Base-by-base conservation (phyloP, 768 basidiomycete species). In the Omphalotus guepiniiformis region DNA sequence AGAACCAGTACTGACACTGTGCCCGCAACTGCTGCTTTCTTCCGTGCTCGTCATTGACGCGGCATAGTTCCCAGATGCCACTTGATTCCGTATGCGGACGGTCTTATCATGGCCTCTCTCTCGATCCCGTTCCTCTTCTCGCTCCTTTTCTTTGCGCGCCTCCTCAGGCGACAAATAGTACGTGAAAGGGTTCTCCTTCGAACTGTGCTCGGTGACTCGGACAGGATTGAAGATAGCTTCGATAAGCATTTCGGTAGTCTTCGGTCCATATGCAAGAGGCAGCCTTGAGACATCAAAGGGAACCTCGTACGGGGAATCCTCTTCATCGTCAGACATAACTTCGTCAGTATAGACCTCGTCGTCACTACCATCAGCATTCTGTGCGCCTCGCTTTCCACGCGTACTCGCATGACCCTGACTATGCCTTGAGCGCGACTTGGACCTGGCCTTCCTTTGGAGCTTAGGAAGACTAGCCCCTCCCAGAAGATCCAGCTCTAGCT, bases 221-320 rank as follows among this genome's bases (percentile, higher is more conserved):
- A 73, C 72, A 2, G 88, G 88, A 55, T 91, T 91, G 60, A 91
- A 91, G 21, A 91, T 61, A 4, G 85, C 80, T 47, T 91, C 88
- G 58, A 90, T 89, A 34, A 91, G 72, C 29, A 71, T 71, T 59
- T 87, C 86, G 0, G 87, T 89, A 12, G 80, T 78, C 42, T 76
- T 76, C 2, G 82, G 74, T 1, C 83, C 82, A 51, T 76, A 73
- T 3, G 78, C 75, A 15, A 66, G 58, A 1, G 80, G 80, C 6
- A 85, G 70, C 15, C 46, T 35, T 18, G 44, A 46, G 5, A 46
- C 44, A 37, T 46, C 44, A 16, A 46, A 46, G 5, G 44, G 44
- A 3, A 46, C 44, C 29, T 46, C 44, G 23, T 46, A 46, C 38
- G 25, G 35, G 8, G 34, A 27, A 22, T 46, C 44, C 34, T 46